Percentiles rank a stretch among this genome's conserved stretches.
phyloP scores from a whole-genome alignment of 1,284 basidiomycete genomes.

The Sanghuangporus weigelae region DNA sequence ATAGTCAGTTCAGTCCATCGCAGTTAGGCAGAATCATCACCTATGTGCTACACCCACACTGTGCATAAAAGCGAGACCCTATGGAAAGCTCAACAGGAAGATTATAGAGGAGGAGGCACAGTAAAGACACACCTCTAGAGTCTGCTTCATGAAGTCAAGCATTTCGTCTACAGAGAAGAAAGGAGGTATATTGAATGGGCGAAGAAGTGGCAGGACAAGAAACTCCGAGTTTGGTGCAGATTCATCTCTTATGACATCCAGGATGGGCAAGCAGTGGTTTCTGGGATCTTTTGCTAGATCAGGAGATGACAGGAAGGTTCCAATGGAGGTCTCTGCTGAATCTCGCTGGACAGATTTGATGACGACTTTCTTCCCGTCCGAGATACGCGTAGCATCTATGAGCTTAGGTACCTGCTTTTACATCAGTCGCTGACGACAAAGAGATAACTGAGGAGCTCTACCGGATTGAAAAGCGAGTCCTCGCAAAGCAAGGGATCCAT shows the following conservation, averaged over 20 bases:
- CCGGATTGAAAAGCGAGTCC: conserved; percentile 10
- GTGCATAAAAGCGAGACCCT: conserved; percentile 4
- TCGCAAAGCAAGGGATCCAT: conserved; percentile 18
- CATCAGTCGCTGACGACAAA: background rate
- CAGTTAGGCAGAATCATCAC: conserved; percentile 1
- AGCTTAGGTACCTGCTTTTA: background rate
- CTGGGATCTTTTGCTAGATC: conserved; percentile 5
- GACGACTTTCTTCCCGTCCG: background rate
- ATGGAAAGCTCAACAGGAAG: background rate
- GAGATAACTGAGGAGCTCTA: background rate
- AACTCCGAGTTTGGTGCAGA: background rate
- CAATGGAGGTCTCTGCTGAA: background rate
- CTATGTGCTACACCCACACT: conserved; percentile 1
- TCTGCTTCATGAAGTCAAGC: conserved; percentile 8
- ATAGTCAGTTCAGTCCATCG: background rate
- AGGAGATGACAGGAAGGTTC: conserved; percentile 7
- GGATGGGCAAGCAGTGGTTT: conserved; percentile 19
- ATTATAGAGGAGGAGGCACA: background rate
- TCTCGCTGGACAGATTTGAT: background rate
- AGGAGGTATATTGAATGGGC: conserved; percentile 1
- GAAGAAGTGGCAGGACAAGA: conserved; percentile 11
- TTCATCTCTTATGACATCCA: conserved; percentile 12
- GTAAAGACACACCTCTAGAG: conserved; percentile 3
- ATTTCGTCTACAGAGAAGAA: conserved; percentile 5
- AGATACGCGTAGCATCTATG: background rate